phyloP scores from a whole-genome alignment of 805 yeast species.

The Nematodospora valgi region DNA sequence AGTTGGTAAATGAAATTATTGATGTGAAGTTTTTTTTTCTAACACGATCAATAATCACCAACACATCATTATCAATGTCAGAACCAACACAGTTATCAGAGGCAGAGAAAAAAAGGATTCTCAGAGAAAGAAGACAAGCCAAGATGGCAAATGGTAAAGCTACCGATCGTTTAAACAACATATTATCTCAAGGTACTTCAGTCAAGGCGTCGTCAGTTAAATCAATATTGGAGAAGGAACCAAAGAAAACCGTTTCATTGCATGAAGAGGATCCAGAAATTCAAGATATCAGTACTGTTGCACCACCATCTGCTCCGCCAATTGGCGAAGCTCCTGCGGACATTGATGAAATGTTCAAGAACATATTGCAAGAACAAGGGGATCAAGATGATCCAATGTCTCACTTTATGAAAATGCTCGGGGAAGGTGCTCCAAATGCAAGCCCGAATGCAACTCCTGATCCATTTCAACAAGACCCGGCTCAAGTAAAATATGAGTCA shows the following conservation, averaged over 20 bases:
- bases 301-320: conserved; percentile 8
- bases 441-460: not conserved
- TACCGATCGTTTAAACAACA: conserved; percentile 47
- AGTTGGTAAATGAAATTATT: too few relatives aligned
- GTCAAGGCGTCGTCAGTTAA: conserved; percentile 28
- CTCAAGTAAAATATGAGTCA: conserved; percentile 23
- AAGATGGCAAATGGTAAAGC: conserved; percentile 58
- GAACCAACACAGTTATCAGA: conserved; percentile 32
- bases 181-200: conserved; percentile 37
- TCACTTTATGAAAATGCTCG: conserved; percentile 32
- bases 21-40: not conserved
- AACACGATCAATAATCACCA: conserved; percentile 1
- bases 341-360: conserved; percentile 32
- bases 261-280: conserved; percentile 38
- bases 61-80: conserved; percentile 8
- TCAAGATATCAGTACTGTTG: conserved; percentile 29
- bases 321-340: conserved; percentile 14
- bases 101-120: conserved; percentile 54
- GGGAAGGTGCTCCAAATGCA: conserved; percentile 6
- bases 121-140: conserved; percentile 65
- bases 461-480: conserved; percentile 6
- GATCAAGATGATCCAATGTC: conserved; percentile 24
- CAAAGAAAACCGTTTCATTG: conserved; percentile 4
- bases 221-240: conserved; percentile 30
- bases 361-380: conserved; percentile 21